Base-by-base conservation (phyloP, 2,329 filamentous ascomycete species). In the Tympanopsis confertula region DNA sequence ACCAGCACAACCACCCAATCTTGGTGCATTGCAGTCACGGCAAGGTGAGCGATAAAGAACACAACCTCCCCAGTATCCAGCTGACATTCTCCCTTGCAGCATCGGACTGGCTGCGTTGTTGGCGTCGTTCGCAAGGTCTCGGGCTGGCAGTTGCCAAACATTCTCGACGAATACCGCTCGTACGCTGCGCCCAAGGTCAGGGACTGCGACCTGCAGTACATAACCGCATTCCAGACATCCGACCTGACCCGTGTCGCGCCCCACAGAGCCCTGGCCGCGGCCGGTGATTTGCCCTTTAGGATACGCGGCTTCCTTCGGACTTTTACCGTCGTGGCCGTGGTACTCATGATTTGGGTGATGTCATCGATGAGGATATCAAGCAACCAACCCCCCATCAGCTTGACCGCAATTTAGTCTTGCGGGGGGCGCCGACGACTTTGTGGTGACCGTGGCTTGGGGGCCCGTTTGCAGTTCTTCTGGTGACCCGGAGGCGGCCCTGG, bases 11-110 rank as follows among this genome's bases (percentile, higher is more conserved):
- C 44, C 78, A 91, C 46, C 88, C 88, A 0, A 59, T 95, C 10
- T 68, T 94, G 28, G 72, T 95, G 35, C 88, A 95, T 57, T 95
- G 88, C 69, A 95, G 94, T 54, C 88, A 94, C 48, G 88, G 88
- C 53, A 91, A 80, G 61, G 74, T 78, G 58, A 45, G 60, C 49
- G 39, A 18, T 41, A 37, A 32, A 29, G 24, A n/a, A 29, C 35
- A 22, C 13, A 17, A 15, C 14, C 4, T 24, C 3, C 17, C 19
- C 30, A 24, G 33, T 35, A 20, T n/a, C 35, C 14, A 35, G 32
- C 19, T 18, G 15, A 13, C 24, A 12, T 22, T 29, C 36, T 13
- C 26, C 3, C 5, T 3, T 36, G 19, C 43, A 85, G 71, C 88
- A 95, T 53, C 82, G 88, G 41, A 94, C 88, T 14, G 88, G 88